Conservation (phyloP, 2,329 filamentous ascomycete species). For the Calonectria pauciramosa region DNA sequence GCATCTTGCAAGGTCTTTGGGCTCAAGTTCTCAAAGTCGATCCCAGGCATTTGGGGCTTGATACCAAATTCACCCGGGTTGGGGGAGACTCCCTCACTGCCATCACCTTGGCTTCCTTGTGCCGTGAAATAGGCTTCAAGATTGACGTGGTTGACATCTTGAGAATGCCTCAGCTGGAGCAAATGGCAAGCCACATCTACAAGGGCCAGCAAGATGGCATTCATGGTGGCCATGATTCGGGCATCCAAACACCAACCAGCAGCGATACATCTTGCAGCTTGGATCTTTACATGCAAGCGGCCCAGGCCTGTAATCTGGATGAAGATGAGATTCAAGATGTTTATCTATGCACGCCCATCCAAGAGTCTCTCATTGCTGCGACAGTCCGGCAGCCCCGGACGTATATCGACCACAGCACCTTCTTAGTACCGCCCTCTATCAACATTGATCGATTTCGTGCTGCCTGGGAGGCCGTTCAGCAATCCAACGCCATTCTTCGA, state of each 20-base stretch:
- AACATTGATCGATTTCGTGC: not conserved
- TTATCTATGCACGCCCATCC: not conserved
- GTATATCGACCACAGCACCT: not conserved
- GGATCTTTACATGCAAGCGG: not conserved
- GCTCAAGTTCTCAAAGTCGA: not conserved
- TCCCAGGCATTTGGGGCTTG: not conserved
- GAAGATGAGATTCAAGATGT: not conserved
- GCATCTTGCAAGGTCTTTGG: not conserved
- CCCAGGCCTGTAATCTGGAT: not conserved
- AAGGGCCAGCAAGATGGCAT: not conserved
- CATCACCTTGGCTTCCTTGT: not conserved
- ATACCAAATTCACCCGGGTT: not conserved
- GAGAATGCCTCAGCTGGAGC: not conserved
- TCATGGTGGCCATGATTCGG: not conserved
- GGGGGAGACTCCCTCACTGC: not conserved
- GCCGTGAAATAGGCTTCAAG: not conserved
- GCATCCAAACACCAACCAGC: not conserved
- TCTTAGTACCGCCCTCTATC: not conserved
- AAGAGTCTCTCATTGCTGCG: not conserved
- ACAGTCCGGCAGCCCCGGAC: not conserved
- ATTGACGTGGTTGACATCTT: not conserved
- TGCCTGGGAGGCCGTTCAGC: not conserved
- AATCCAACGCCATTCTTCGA: not conserved
- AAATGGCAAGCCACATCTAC: not conserved
- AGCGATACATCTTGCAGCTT: not conserved